phyloP scores from a whole-genome alignment of 2,329 filamentous ascomycete species.

The Cercospora canescens region DNA sequence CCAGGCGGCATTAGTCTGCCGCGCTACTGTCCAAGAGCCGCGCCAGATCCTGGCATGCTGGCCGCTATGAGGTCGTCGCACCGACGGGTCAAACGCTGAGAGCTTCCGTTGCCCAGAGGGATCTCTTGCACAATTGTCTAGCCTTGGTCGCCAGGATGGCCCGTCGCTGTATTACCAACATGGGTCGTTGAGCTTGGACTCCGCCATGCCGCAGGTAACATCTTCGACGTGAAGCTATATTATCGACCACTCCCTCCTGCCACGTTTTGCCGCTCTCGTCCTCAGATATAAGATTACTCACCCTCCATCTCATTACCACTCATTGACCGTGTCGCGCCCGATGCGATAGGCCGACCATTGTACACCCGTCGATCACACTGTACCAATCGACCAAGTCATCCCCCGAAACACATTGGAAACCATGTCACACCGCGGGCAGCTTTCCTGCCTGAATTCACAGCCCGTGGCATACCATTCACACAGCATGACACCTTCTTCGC shows the following conservation, averaged over 20 bases:
- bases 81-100: slow-evolving; percentile 8
- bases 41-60: slow-evolving; percentile 3
- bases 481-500: slow-evolving; percentile 22
- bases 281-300: neutral
- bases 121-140: slow-evolving; percentile 5
- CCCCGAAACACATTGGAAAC: neutral
- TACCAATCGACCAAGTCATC: neutral
- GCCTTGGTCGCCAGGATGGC: slow-evolving; percentile 6
- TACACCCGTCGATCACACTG: neutral
- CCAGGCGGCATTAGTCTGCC: slow-evolving; percentile 5
- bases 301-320: neutral
- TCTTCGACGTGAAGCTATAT: neutral
- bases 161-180: slow-evolving; percentile 4
- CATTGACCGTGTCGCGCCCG: neutral
- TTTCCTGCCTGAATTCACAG: slow-evolving; percentile 19
- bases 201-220: neutral
- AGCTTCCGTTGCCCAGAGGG: slow-evolving; percentile 8
- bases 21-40: slow-evolving; percentile 12
- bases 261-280: neutral
- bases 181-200: slow-evolving; percentile 1
- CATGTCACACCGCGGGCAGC: slow-evolving; percentile 25
- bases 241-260: slow-evolving; percentile 1
- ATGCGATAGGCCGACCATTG: neutral
- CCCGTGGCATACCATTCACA: slow-evolving; percentile 25
- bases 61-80: slow-evolving; percentile 6